Evolutionary conservation across 176 grass and related monocot genomes (phyloP).

Genomic region (Ananas comosus): DNA sequence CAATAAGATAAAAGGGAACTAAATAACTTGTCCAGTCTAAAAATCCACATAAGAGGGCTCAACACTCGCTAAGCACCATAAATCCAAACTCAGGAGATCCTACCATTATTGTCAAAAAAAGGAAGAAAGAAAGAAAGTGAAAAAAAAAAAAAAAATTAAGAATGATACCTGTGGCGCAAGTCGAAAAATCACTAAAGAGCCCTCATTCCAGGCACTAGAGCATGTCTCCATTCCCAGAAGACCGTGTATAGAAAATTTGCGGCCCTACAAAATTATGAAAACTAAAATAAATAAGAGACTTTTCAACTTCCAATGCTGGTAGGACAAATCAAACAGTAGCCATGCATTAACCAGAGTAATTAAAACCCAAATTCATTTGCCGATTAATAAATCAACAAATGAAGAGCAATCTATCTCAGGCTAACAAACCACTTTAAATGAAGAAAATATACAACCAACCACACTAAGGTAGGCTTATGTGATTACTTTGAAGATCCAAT

Average conservation of each 20-base stretch:
- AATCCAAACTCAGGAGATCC: no score
- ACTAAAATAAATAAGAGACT: constrained; percentile 17
- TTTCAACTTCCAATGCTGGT: constrained; percentile 13
- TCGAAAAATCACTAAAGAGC: constrained; percentile 90
- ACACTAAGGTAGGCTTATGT: background rate
- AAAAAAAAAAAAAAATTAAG: constrained; percentile 15
- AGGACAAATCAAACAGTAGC: background rate
- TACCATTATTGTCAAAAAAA: no score
- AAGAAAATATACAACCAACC: no score
- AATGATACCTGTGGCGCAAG: constrained; percentile 81
- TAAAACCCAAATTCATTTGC: background rate
- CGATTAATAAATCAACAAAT: background rate
- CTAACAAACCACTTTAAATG: no score
- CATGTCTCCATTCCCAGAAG: constrained; percentile 47
- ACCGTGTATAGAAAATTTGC: constrained; percentile 95
- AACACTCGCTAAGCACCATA: no score
- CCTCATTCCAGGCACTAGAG: constrained; percentile 44
- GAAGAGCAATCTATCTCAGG: no score
- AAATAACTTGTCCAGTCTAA: background rate
- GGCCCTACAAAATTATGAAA: constrained; percentile 41
- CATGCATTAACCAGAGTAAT: background rate
- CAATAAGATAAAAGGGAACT: background rate
- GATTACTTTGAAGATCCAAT: background rate
- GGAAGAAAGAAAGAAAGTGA: background rate
- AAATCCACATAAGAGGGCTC: no score